Evolutionary conservation across 2,329 filamentous ascomycete genomes (phyloP).

Genomic region (Capronia coronata): DNA sequence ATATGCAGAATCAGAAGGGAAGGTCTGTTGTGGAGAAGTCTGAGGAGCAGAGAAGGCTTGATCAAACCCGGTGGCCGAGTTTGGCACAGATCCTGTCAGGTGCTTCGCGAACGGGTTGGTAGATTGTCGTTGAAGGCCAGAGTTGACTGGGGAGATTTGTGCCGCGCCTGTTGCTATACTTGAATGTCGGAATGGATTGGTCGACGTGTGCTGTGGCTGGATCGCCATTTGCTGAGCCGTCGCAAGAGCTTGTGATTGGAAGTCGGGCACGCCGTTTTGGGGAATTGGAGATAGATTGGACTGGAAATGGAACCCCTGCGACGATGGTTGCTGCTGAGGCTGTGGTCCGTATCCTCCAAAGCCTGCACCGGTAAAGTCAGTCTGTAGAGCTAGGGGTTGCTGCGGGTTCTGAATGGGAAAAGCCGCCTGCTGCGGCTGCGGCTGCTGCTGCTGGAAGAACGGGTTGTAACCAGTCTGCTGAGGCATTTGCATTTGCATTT

Average conservation of each 20-base stretch:
- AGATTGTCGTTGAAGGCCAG: constrained; percentile 53
- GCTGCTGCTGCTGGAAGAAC: constrained; percentile 28
- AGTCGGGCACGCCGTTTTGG: constrained; percentile 44
- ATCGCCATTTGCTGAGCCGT: constrained; percentile 32
- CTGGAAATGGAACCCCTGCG: constrained; percentile 37
- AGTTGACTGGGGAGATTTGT: constrained; percentile 39
- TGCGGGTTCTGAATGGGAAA: constrained; percentile 27
- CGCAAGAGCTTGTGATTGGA: constrained; percentile 40
- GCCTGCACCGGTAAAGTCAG: constrained; percentile 66
- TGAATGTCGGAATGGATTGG: constrained; percentile 91
- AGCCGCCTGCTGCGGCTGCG: not conserved
- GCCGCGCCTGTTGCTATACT: constrained; percentile 57
- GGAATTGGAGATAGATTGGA: constrained; percentile 42
- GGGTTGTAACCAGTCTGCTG: constrained; percentile 31
- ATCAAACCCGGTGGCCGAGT: constrained; percentile 6
- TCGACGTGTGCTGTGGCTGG: constrained; percentile 54
- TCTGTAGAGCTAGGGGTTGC: constrained; percentile 28
- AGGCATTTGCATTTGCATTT: constrained; percentile 25
- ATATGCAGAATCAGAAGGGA: constrained; percentile 25
- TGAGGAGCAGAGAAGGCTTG: constrained; percentile 34
- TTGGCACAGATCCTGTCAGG: constrained; percentile 29
- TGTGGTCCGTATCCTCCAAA: constrained; percentile 75
- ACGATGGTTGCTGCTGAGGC: constrained; percentile 48
- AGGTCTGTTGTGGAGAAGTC: constrained; percentile 32
- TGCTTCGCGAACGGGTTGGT: constrained; percentile 83